phyloP scores from a whole-genome alignment of 2,329 filamentous ascomycete species.

The Fusarium dimerum region DNA sequence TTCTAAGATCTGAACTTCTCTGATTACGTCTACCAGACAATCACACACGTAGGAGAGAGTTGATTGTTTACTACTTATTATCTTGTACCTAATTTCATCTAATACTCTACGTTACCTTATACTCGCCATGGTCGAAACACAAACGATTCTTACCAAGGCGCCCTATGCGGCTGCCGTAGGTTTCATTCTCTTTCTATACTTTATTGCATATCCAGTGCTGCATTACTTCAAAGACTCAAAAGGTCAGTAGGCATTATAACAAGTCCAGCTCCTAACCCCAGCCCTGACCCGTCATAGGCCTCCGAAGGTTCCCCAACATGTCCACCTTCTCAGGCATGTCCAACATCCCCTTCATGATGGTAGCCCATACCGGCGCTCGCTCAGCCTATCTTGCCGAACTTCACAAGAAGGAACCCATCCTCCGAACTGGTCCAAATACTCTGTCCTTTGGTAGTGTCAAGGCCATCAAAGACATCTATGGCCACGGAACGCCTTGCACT shows the following conservation, averaged over 20 bases:
- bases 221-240: neutral
- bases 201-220: conserved; percentile 12
- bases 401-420: conserved; percentile 42
- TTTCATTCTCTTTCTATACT: conserved; percentile 8
- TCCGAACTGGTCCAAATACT: conserved; percentile 26
- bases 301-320: conserved; percentile 23
- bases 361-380: conserved; percentile 39
- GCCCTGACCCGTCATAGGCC: conserved; percentile 1
- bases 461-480: conserved; percentile 38
- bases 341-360: conserved; percentile 13
- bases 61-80: too few species aligned
- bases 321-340: conserved; percentile 21
- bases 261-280: neutral
- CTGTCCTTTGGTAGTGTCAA: conserved; percentile 26
- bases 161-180: conserved; percentile 18
- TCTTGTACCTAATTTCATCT: too few species aligned
- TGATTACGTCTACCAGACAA: too few species aligned
- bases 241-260: neutral
- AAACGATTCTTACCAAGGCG: conserved; percentile 13
- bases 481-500: conserved; percentile 48
- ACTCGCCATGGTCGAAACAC: neutral
- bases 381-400: conserved; percentile 47
- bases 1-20: too few species aligned
- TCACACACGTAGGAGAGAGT: too few species aligned
- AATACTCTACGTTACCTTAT: neutral